These are phyloP conservation scores for Opeltia flavorubescens DNA, from an alignment of 495 filamentous ascomycete genomes.

Conservation along the genomic window DNA sequence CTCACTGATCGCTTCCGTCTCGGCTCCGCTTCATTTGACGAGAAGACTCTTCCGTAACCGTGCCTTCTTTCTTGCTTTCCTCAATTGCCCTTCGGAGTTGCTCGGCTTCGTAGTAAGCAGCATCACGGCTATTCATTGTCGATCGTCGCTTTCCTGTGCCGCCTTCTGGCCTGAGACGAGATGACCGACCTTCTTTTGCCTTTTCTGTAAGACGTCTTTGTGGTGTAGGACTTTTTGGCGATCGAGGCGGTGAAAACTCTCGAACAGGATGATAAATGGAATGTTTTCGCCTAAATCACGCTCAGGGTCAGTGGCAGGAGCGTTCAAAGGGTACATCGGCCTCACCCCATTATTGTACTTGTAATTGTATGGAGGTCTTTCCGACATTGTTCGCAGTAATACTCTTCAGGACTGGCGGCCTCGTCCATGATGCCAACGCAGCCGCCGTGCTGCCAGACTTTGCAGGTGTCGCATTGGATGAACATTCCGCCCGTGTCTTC, in stretches of 20 bases:
- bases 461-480: constrained; percentile 94
- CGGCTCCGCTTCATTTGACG: constrained; percentile 68
- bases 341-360: constrained; percentile 74
- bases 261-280: constrained; percentile 56
- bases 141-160: constrained; percentile 63
- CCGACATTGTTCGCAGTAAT: constrained; percentile 91
- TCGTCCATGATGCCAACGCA: constrained; percentile 96
- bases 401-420: constrained; percentile 82
- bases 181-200: constrained; percentile 31
- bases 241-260: constrained; percentile 29
- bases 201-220: constrained; percentile 31
- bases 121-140: constrained; percentile 94
- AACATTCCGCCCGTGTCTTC: constrained; percentile 91
- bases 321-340: constrained; percentile 15
- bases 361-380: constrained; percentile 79
- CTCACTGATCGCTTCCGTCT: constrained; percentile 90
- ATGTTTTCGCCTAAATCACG: constrained; percentile 38
- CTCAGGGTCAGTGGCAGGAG: constrained; percentile 11
- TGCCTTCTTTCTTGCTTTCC: constrained; percentile 69
- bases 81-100: constrained; percentile 79
- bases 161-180: constrained; percentile 30
- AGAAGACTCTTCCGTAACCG: constrained; percentile 32
- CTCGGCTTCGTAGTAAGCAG: constrained; percentile 92
- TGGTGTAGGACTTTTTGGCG: constrained; percentile 31
- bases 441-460: constrained; percentile 97